Conservation (phyloP, 2,329 filamentous ascomycete species). For the Fusarium penzigii region DNA sequence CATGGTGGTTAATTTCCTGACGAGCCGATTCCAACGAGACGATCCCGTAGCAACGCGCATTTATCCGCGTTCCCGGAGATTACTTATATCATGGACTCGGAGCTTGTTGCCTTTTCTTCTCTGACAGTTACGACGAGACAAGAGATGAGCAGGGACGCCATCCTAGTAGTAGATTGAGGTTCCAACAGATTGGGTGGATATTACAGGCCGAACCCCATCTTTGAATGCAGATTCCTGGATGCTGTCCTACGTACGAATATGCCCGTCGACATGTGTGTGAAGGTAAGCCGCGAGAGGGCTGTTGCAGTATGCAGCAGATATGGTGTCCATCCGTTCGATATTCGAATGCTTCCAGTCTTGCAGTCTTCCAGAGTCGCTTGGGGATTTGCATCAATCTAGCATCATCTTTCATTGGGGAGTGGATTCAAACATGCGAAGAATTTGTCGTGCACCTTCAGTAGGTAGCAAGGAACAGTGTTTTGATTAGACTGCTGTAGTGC, state of each 20-base stretch:
- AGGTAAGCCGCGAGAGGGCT: constrained; percentile 10
- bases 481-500: no score
- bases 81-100: constrained; percentile 19
- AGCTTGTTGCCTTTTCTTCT: constrained; percentile 11
- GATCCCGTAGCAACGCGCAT: constrained; percentile 24
- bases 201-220: constrained; percentile 20
- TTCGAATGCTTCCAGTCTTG: no score
- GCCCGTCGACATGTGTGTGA: constrained; percentile 5
- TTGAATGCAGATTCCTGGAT: constrained; percentile 5
- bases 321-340: neutral
- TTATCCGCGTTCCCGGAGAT: constrained; percentile 27
- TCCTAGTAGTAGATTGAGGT: constrained; percentile 25
- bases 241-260: constrained; percentile 19
- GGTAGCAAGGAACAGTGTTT: no score
- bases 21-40: constrained; percentile 15
- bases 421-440: no score
- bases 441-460: no score
- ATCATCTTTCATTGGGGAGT: no score
- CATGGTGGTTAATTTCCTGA: constrained; percentile 26
- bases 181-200: constrained; percentile 25
- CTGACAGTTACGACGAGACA: constrained; percentile 20
- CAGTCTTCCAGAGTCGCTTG: no score
- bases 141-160: constrained; percentile 24
- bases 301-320: constrained; percentile 6
- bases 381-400: no score